Conservation (phyloP, 208 protist genomes). For the Leishmania guyanensis region DNA sequence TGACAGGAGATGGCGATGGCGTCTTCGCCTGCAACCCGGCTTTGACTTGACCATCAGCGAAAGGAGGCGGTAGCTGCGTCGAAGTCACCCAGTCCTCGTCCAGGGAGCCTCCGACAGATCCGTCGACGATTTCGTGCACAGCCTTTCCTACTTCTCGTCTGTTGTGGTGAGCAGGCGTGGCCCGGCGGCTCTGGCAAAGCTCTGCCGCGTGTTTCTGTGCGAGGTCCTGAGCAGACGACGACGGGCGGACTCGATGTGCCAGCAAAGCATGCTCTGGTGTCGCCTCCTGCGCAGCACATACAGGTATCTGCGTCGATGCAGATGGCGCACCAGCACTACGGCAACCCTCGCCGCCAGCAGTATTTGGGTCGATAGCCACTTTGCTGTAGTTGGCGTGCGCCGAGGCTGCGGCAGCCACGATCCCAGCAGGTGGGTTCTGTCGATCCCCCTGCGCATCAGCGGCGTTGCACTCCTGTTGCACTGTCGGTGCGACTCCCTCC, state of each 20-base stretch:
- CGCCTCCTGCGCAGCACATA: conserved; percentile 9
- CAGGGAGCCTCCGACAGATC: conserved; percentile 1
- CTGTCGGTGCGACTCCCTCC: background rate
- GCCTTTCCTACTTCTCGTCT: background rate
- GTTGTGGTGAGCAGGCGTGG: background rate
- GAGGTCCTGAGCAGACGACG: background rate
- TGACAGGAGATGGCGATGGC: conserved; percentile 13
- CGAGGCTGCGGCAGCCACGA: background rate
- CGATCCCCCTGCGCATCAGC: background rate
- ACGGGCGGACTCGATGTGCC: background rate
- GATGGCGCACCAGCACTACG: too few relatives aligned
- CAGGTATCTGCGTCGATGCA: background rate
- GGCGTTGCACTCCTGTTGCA: background rate
- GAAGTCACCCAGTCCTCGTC: conserved; percentile 13
- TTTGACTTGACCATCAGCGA: background rate
- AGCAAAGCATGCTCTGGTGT: conserved; percentile 15
- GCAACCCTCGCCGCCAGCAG: background rate
- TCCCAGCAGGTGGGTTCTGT: background rate
- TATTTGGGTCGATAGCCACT: background rate
- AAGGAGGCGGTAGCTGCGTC: conserved; percentile 12
- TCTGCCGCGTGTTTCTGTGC: background rate
- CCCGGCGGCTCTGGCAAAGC: background rate
- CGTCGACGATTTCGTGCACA: background rate
- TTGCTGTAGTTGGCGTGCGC: background rate
- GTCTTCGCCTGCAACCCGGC: background rate